Conservation (phyloP, 352 stramenopile species). For the Phytophthora ramorum region DNA sequence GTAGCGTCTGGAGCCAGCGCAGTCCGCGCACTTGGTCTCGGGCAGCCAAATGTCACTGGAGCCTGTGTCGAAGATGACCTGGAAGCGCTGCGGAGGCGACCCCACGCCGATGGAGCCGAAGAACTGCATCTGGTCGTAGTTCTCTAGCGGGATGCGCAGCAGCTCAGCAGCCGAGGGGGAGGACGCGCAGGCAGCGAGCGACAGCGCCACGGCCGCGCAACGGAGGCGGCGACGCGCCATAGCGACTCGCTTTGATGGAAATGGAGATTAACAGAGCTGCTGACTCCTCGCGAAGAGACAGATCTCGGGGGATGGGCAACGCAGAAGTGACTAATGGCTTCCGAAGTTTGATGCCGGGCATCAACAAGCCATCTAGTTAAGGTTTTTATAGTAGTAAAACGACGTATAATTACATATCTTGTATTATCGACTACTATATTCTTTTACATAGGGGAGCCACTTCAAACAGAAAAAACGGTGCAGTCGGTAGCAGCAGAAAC, state of each 20-base stretch:
- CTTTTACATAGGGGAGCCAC: too few species aligned
- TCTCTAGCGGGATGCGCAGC: conserved; percentile 73
- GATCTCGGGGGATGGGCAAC: conserved; percentile 8
- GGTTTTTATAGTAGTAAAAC: too few species aligned
- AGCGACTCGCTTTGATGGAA: background rate
- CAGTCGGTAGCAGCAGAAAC: too few species aligned
- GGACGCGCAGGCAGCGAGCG: background rate
- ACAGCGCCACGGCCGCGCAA: background rate
- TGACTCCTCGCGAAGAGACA: conserved; percentile 24
- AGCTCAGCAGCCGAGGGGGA: conserved; percentile 15
- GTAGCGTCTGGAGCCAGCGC: conserved; percentile 52
- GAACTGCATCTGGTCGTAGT: conserved; percentile 84
- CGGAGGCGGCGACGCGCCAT: conserved; percentile 17
- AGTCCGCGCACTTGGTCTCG: conserved; percentile 46
- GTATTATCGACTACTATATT: too few species aligned
- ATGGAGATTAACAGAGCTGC: conserved; percentile 18
- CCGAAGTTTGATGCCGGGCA: background rate
- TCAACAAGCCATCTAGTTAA: background rate
- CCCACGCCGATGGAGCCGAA: conserved; percentile 65
- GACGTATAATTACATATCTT: too few species aligned
- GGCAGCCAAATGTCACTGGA: conserved; percentile 77
- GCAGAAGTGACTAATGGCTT: conserved; percentile 5
- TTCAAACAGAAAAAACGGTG: too few species aligned
- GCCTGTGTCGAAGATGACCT: conserved; percentile 83
- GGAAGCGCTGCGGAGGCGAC: conserved; percentile 66